Evolutionary conservation across 176 grass and related monocot genomes (phyloP).

Genomic region (Paspalum vaginatum): DNA sequence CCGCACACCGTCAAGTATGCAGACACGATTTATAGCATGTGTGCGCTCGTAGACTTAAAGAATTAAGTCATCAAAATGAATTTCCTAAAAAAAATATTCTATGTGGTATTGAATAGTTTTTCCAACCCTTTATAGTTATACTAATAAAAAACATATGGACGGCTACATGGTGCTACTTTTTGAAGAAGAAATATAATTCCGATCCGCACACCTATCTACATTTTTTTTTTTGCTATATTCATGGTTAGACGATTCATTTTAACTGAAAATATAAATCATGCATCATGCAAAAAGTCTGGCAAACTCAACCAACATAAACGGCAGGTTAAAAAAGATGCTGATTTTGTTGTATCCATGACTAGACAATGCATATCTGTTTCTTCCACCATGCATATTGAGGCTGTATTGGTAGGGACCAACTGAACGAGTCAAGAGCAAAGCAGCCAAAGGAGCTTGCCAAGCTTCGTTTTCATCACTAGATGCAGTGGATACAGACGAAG

Average conservation of each 20-base stretch:
- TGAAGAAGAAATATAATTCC: not conserved
- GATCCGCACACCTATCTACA: not conserved
- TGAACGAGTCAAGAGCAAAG: constrained; percentile 7
- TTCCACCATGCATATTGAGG: constrained; percentile 9
- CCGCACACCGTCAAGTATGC: too few species aligned
- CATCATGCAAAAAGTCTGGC: not conserved
- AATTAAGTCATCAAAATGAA: not conserved
- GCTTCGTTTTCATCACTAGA: constrained; percentile 14
- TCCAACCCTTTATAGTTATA: not conserved
- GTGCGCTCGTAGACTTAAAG: too few species aligned
- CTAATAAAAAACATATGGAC: not conserved
- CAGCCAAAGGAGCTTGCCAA: constrained; percentile 14
- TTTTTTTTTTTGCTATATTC: not conserved
- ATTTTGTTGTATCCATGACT: not conserved
- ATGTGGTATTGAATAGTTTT: not conserved
- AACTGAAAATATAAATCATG: not conserved
- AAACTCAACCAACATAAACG: not conserved
- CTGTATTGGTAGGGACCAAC: constrained; percentile 5
- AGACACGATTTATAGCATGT: too few species aligned
- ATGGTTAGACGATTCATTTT: not conserved
- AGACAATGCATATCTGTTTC: not conserved
- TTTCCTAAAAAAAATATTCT: not conserved
- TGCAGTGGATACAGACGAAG: constrained; percentile 33
- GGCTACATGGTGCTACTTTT: not conserved
- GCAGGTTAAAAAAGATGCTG: not conserved